Evolutionary conservation across 345 rosid genomes (phyloP).

Genomic region (Pseudoturritis turrita): DNA sequence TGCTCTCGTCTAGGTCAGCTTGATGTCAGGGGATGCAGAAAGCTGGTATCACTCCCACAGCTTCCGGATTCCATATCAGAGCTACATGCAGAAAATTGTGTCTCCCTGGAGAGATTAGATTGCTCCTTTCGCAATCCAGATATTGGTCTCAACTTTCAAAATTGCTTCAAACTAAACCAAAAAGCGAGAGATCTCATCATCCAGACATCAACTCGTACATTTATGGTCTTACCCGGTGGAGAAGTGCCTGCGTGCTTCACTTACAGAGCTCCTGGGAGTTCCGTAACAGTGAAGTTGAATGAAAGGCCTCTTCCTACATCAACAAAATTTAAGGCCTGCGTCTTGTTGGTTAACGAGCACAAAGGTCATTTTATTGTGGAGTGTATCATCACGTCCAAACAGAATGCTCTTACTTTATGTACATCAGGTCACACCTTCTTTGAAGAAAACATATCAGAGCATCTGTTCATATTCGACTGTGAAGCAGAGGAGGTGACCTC

Average conservation of each 20-base stretch:
- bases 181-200: not conserved
- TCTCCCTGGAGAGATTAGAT: not conserved
- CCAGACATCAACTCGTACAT: not conserved
- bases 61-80: not conserved
- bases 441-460: too few species aligned
- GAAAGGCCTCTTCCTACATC: not conserved
- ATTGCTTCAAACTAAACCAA: not conserved
- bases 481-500: too few species aligned
- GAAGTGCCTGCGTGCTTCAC: not conserved
- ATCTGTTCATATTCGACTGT: too few species aligned
- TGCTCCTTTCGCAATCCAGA: not conserved
- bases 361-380: too few species aligned
- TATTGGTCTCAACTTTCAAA: not conserved
- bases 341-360: not conserved
- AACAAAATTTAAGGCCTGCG: not conserved
- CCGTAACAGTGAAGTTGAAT: not conserved
- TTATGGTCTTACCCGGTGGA: not conserved
- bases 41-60: not conserved
- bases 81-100: not conserved
- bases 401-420: too few species aligned
- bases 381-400: too few species aligned
- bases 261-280: not conserved
- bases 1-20: not conserved
- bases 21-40: not conserved
- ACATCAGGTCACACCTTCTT: too few species aligned